These are phyloP conservation scores for Epichloe uncinata DNA, from an alignment of 2,329 filamentous ascomycete species.

Conservation along the genomic window DNA sequence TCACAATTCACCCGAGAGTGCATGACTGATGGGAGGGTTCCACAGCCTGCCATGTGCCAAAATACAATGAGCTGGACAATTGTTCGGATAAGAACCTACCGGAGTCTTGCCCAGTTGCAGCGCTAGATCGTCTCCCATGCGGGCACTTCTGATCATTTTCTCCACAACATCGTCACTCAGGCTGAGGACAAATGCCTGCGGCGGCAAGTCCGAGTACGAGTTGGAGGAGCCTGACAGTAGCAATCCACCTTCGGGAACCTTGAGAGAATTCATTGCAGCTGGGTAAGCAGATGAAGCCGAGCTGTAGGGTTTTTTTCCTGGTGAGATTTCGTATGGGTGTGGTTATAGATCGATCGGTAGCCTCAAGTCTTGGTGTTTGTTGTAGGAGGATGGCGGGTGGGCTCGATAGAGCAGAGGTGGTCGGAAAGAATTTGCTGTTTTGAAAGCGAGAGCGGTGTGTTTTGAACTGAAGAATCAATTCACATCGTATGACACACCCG, in stretches of 20 bases:
- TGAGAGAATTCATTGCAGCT: conserved; percentile 36
- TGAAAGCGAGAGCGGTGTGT: neutral
- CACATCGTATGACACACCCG: neutral
- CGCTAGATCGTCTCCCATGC: conserved; percentile 41
- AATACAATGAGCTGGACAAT: neutral
- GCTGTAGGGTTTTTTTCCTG: neutral
- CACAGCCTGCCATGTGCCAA: conserved; percentile 8
- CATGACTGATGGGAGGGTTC: neutral
- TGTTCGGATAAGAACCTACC: conserved; percentile 33
- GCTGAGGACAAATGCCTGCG: conserved; percentile 45
- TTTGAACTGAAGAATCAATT: neutral
- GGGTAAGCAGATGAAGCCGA: neutral
- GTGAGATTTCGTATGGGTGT: neutral
- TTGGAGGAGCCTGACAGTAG: conserved; percentile 37
- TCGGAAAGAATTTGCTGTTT: neutral
- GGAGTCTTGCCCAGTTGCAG: conserved; percentile 44
- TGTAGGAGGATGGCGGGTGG: neutral
- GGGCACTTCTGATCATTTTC: conserved; percentile 47
- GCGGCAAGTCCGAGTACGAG: conserved; percentile 30
- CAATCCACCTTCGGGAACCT: conserved; percentile 44
- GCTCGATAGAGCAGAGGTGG: neutral
- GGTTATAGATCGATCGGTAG: neutral
- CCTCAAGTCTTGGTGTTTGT: neutral
- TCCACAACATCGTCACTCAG: conserved; percentile 45
- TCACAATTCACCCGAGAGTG: conserved; percentile 1